Conservation (phyloP, 305 asterid genomes). For the Rubia balearica region DNA sequence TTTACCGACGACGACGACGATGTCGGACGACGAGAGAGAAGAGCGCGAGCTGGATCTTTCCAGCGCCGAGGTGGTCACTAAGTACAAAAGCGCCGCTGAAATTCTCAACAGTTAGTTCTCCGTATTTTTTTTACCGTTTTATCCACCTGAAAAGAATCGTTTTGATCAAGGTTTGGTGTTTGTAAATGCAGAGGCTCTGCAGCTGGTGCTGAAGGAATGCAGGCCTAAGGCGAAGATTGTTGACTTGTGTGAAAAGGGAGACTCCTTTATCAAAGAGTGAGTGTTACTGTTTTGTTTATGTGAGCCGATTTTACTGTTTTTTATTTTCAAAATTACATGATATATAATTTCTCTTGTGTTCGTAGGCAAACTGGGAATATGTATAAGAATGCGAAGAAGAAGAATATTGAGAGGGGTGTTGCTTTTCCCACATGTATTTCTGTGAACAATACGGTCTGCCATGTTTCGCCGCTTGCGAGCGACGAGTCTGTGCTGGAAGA, state of each 20-base stretch:
- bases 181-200: slow-evolving; percentile 24
- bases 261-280: slow-evolving; percentile 25
- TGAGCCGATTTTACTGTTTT: not conserved
- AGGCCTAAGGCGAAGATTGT: slow-evolving; percentile 25
- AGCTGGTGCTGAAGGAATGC: slow-evolving; percentile 23
- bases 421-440: slow-evolving; percentile 47
- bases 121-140: not conserved
- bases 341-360: not conserved
- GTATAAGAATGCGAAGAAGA: slow-evolving; percentile 36
- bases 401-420: slow-evolving; percentile 29
- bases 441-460: slow-evolving; percentile 45
- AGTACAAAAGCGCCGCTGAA: slow-evolving; percentile 37
- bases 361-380: slow-evolving; percentile 31
- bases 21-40: slow-evolving; percentile 41
- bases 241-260: slow-evolving; percentile 27
- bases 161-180: not conserved
- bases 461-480: slow-evolving; percentile 54
- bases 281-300: not conserved
- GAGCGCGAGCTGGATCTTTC: slow-evolving; percentile 40
- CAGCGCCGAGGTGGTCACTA: slow-evolving; percentile 37
- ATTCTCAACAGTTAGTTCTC: slow-evolving; percentile 29
- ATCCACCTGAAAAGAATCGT: not conserved
- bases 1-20: slow-evolving; percentile 10
- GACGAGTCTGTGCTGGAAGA: slow-evolving; percentile 45
- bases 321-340: not conserved